Evolutionary conservation across 352 stramenopile genomes (phyloP).

Genomic region (Saprolegnia parasitica): DNA sequence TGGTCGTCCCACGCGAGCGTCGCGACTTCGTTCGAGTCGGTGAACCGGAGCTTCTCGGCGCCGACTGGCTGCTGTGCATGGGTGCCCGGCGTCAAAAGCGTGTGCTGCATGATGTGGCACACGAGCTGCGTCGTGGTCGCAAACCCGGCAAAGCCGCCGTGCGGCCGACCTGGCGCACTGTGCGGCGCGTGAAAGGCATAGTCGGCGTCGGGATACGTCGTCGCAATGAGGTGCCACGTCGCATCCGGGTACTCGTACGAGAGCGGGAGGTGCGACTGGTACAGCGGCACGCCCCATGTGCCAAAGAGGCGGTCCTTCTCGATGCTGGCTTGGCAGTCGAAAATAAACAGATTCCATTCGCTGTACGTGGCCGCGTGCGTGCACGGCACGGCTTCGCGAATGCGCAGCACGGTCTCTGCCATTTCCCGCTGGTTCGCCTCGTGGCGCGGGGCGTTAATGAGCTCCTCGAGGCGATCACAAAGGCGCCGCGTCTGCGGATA

Average conservation of each 20-base stretch:
- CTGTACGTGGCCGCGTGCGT: not conserved
- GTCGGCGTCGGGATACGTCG: conserved; percentile 2
- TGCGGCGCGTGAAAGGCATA: conserved; percentile 9
- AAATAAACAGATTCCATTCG: conserved; percentile 2
- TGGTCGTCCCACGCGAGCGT: conserved; percentile 2
- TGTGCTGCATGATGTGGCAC: conserved; percentile 10
- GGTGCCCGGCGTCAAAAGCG: not conserved
- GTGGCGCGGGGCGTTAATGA: not conserved
- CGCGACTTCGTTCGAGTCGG: not conserved
- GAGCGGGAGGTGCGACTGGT: not conserved
- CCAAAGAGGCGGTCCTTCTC: conserved; percentile 7
- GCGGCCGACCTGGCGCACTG: not conserved
- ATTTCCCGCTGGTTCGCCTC: conserved; percentile 4
- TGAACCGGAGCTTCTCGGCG: not conserved
- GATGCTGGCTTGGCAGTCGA: conserved; percentile 12
- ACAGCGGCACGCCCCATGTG: conserved; percentile 1
- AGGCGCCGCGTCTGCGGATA: not conserved
- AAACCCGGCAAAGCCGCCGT: not conserved
- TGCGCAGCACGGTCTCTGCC: conserved; percentile 5
- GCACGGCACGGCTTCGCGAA: conserved; percentile 2
- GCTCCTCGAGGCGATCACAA: not conserved
- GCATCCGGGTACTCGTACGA: conserved; percentile 1
- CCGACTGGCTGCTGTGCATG: not conserved
- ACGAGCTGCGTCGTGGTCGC: not conserved
- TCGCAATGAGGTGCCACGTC: conserved; percentile 8